These are phyloP conservation scores for Vitis cinerea DNA, from an alignment of 164 flowering plant species.

Conservation along the genomic window DNA sequence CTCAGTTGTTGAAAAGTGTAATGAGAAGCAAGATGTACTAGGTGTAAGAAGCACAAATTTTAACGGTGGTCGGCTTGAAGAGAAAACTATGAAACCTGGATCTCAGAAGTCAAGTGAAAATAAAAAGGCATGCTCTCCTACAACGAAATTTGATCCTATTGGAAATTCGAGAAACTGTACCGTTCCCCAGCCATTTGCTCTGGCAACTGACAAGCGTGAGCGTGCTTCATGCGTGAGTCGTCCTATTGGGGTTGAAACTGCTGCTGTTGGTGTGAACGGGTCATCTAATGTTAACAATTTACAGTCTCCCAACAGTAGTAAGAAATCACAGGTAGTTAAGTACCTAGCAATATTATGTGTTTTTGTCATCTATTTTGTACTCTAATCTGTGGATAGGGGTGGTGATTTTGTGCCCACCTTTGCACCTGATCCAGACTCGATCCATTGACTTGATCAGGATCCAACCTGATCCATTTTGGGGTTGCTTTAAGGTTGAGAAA, in stretches of 20 bases:
- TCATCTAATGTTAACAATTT: slow-evolving; percentile 23
- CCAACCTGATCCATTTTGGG: background rate
- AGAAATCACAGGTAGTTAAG: slow-evolving; percentile 38
- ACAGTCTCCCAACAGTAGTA: slow-evolving; percentile 25
- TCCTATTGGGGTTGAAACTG: slow-evolving; percentile 35
- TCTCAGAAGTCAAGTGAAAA: slow-evolving; percentile 24
- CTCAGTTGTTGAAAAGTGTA: slow-evolving; percentile 29
- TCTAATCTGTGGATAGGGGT: too few relatives aligned
- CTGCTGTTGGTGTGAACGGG: slow-evolving; percentile 24
- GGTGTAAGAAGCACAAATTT: slow-evolving; percentile 27
- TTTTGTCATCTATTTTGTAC: background rate
- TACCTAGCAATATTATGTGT: background rate
- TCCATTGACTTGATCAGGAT: background rate
- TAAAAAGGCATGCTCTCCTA: slow-evolving; percentile 31
- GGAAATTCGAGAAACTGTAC: slow-evolving; percentile 45
- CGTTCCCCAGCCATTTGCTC: slow-evolving; percentile 67
- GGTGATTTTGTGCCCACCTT: too few relatives aligned
- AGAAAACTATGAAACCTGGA: slow-evolving; percentile 26
- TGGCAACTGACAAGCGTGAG: slow-evolving; percentile 75
- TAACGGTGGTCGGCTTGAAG: slow-evolving; percentile 29
- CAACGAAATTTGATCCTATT: slow-evolving; percentile 33
- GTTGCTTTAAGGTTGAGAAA: background rate
- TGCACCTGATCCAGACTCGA: background rate
- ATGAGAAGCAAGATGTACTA: slow-evolving; percentile 36
- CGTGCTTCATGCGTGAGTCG: slow-evolving; percentile 56